Conservation (phyloP, 2,329 filamentous ascomycete species). For the Ophiostoma quercus region DNA sequence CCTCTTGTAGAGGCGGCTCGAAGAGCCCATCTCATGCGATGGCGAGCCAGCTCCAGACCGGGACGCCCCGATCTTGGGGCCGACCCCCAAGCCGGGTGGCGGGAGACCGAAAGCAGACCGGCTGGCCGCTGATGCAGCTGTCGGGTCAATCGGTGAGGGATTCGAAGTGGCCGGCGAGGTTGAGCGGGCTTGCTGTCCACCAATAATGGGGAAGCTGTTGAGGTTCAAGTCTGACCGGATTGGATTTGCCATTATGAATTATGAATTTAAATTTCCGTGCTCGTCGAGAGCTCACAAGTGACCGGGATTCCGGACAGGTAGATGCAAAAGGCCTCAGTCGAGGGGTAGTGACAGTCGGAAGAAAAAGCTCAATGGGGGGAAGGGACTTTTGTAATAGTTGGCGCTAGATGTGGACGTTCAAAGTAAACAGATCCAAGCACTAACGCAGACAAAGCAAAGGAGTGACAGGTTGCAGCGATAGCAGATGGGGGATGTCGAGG, state of each 20-base stretch:
- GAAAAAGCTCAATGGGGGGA: not conserved
- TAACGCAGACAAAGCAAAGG: not conserved
- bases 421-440: not conserved
- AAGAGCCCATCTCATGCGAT: constrained; percentile 77
- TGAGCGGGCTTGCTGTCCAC: constrained; percentile 59
- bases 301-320: not conserved
- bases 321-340: constrained; percentile 7
- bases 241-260: constrained; percentile 91
- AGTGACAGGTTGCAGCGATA: not conserved
- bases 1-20: constrained; percentile 84
- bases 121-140: constrained; percentile 52
- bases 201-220: constrained; percentile 65
- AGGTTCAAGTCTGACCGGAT: constrained; percentile 79
- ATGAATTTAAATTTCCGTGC: constrained; percentile 41
- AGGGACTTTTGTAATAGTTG: not conserved
- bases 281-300: constrained; percentile 12
- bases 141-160: constrained; percentile 63
- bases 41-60: constrained; percentile 92
- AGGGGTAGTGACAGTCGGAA: not conserved
- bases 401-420: not conserved
- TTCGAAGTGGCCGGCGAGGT: constrained; percentile 74
- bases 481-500: not conserved
- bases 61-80: constrained; percentile 55
- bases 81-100: constrained; percentile 56
- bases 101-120: constrained; percentile 73